A percentile compares a stretch with the other conserved stretches of the same genome.
Conservation (phyloP, 805 yeast species). For the Nakazawaea molendinolei region DNA sequence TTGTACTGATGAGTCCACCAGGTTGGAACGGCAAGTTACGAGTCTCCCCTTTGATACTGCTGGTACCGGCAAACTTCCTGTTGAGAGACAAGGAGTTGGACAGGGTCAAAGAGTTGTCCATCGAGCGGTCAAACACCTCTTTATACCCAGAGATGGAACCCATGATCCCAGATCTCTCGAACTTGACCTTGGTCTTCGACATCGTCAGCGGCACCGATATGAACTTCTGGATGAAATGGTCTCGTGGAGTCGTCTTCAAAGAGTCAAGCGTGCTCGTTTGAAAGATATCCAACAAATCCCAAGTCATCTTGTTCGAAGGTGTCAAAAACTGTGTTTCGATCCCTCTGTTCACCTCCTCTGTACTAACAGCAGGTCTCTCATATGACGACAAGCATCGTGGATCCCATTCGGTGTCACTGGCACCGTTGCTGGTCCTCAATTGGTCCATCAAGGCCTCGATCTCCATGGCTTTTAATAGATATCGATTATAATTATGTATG, state of each 20-base stretch:
- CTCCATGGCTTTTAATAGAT: no score
- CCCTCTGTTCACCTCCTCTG: slow-evolving; percentile 14
- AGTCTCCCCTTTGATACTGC: slow-evolving; percentile 57
- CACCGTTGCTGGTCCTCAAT: no score
- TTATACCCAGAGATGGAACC: slow-evolving; percentile 60
- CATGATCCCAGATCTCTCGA: slow-evolving; percentile 67
- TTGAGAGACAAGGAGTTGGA: slow-evolving; percentile 68
- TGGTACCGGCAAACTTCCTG: slow-evolving; percentile 58
- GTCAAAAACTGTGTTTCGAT: slow-evolving; percentile 41
- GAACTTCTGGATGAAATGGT: slow-evolving; percentile 38
- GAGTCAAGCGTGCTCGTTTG: slow-evolving; percentile 39
- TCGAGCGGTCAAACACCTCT: slow-evolving; percentile 54
- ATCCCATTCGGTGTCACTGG: no score
- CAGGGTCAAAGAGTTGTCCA: slow-evolving; percentile 44
- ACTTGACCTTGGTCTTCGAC: slow-evolving; percentile 57
- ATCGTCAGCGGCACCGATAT: slow-evolving; percentile 53
- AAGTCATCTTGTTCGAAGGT: slow-evolving; percentile 57
- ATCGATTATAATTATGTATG: no score
- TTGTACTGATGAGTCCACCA: slow-evolving; percentile 53
- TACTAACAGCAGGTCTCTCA: slow-evolving; percentile 9
- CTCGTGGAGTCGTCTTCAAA: slow-evolving; percentile 15
- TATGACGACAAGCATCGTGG: no score
- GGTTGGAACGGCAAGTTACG: slow-evolving; percentile 86
- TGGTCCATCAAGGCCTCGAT: no score
- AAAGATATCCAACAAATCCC: slow-evolving; percentile 65